Base-by-base conservation (phyloP, 2,329 filamentous ascomycete genomes). In the Trichoderma asperellum region DNA sequence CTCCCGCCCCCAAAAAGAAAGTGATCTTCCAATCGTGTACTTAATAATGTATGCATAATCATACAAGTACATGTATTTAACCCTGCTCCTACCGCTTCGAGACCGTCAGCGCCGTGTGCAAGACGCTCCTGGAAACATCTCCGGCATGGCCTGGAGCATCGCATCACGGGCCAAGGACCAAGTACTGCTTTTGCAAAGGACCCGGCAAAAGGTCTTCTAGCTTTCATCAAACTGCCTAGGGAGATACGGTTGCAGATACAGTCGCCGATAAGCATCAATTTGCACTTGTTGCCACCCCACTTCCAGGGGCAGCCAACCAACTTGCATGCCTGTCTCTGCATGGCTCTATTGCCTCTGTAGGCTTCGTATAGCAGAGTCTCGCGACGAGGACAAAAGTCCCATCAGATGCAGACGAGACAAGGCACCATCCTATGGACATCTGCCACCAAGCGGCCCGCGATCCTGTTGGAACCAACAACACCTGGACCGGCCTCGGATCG, bases 381-480 rank as follows among this genome's bases (percentile, higher is more conserved):
- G 24, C 47, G 27, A 12, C 27, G 6, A 35, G 7, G 32, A n/a
- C 24, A 63, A 37, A 35, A 27, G 32, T 27, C n/a, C n/a, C 43
- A 43, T 53, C 32, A 27, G n/a, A n/a, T 63, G 43, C 47, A n/a
- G 43, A 29, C 11, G 60, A 24, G 16, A 16, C 40, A 43, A 4
- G 6, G 40, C 10, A 24, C 24, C 24, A 24, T 24, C 24, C 40
- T 18, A 18, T 89, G 27, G 81, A 83, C 34, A 88, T 86, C 73
- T 86, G 86, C 73, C 86, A 86, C 73, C 83, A 88, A 70, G 82
- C 91, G 40, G 81, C 16, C 24, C 8, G 24, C 24, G 24, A 43
- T 85, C 77, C 83, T 91, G 73, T 91, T 91, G 89, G 89, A 77
- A 91, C 89, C 49, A 84, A 87, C 24, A 90, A 91, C 74, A 70